phyloP scores from a whole-genome alignment of 129 eudicot species.

The Deinandra increscens region DNA sequence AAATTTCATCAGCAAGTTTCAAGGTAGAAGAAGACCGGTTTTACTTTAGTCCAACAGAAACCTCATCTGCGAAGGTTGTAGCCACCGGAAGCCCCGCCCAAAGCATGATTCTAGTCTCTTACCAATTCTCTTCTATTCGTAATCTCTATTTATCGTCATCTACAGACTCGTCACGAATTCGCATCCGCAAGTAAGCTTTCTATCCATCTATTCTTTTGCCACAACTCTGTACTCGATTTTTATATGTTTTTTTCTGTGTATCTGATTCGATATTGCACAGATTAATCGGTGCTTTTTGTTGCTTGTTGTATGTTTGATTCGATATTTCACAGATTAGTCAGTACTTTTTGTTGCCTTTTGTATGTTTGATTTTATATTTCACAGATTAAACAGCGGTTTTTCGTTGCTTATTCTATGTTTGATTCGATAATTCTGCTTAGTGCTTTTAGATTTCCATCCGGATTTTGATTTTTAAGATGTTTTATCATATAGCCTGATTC shows the following conservation, averaged over 20 bases:
- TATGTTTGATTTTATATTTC: too few relatives aligned
- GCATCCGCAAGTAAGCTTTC: not conserved
- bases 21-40: too few relatives aligned
- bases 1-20: too few relatives aligned
- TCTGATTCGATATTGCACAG: not conserved
- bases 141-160: not conserved
- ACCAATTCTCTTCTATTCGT: too few relatives aligned
- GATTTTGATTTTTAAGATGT: not conserved
- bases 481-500: not conserved
- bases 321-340: too few relatives aligned
- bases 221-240: not conserved
- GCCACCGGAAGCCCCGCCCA: too few relatives aligned
- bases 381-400: not conserved
- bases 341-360: too few relatives aligned
- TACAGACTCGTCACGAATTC: not conserved
- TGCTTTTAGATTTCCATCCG: not conserved
- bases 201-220: not conserved
- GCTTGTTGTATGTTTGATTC: conserved; percentile 1
- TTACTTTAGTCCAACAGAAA: too few relatives aligned
- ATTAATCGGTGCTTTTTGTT: not conserved
- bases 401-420: not conserved
- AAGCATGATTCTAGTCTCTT: too few relatives aligned
- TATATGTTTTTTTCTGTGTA: not conserved
- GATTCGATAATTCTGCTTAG: not conserved
- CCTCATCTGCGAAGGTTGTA: too few relatives aligned